Conservation (phyloP, 2,329 filamentous ascomycete species). For the Fusarium cyanostomum region DNA sequence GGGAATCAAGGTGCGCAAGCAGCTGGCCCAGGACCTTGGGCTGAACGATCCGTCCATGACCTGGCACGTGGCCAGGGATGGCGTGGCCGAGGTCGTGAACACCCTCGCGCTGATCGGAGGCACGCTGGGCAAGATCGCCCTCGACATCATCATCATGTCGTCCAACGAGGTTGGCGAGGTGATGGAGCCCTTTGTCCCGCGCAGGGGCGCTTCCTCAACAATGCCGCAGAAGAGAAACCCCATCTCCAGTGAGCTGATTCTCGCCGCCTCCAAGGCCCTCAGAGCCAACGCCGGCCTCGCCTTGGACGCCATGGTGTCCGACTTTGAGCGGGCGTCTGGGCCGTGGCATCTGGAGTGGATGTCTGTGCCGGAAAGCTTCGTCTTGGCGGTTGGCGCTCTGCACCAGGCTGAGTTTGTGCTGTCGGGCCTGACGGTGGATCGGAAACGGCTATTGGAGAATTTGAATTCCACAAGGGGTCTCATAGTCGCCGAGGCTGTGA, state of each 20-base stretch:
- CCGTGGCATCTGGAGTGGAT: slow-evolving; percentile 70
- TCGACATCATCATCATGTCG: slow-evolving; percentile 66
- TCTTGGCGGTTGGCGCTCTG: slow-evolving; percentile 61
- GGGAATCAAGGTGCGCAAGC: slow-evolving; percentile 59
- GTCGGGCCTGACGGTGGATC: slow-evolving; percentile 60
- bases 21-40: slow-evolving; percentile 58
- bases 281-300: slow-evolving; percentile 61
- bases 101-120: slow-evolving; percentile 64
- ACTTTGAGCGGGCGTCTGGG: slow-evolving; percentile 66
- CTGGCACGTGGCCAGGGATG: slow-evolving; percentile 66
- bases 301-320: slow-evolving; percentile 65
- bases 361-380: slow-evolving; percentile 63
- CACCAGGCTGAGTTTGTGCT: slow-evolving; percentile 64
- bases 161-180: slow-evolving; percentile 62
- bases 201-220: slow-evolving; percentile 63
- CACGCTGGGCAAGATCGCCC: slow-evolving; percentile 62
- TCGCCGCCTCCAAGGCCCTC: slow-evolving; percentile 63
- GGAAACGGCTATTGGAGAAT: slow-evolving; percentile 59
- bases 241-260: slow-evolving; percentile 65
- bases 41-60: slow-evolving; percentile 62
- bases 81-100: slow-evolving; percentile 62
- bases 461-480: slow-evolving; percentile 60
- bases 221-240: slow-evolving; percentile 70
- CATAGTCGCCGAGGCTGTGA: slow-evolving; percentile 68
- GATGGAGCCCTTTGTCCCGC: slow-evolving; percentile 63